Evolutionary conservation across 352 stramenopile genomes (phyloP), one percentile per base, ranked within the genome.

Genomic region (Phytophthora crassamura): DNA sequence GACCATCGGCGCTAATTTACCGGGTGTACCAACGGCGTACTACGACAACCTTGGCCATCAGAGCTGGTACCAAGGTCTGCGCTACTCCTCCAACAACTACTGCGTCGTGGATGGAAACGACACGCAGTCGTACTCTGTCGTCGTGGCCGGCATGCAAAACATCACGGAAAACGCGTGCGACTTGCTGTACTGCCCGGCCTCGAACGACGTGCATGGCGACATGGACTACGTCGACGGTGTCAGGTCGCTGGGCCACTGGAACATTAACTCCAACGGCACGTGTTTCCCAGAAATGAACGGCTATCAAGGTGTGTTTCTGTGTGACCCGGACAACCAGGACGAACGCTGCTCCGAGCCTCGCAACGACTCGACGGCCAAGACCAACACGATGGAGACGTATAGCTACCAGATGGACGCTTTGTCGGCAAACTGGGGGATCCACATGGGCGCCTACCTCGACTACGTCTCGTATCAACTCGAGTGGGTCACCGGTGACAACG

Each of bases 361-460:
- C 9, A 88, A 86, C 46, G 61, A 69, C 38, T 68, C 69, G 41
- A 86, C 78, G 2, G 50, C 69, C 7, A 76, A 76, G 50, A 88
- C 76, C 14, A 87, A 89, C 52, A 75, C 71, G 32, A 90, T 90
- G 78, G 64, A 77, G 1, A 47, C 74, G 8, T 92, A 90, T 34
- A 67, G 72, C 32, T 92, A 92, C 62, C 84, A 90, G 56, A 90
- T 92, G 81, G 84, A 92, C 49, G 84, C 84, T 10, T 39, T 92
- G 9, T 92, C 84, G 2, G 76, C 80, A 18, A 92, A 92, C 54
- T 90, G 80, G 79, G 72, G 64, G 25, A 77, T 90, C 35, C 83
- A 88, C 57, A 72, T 86, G 32, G 81, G 74, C 2, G 84, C 76
- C 11, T 92, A 92, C 67, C 89, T 77, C 18, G 67, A 61, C 18